Conservation (phyloP, 805 yeast species). For the Hagleromyces aurorensis region DNA sequence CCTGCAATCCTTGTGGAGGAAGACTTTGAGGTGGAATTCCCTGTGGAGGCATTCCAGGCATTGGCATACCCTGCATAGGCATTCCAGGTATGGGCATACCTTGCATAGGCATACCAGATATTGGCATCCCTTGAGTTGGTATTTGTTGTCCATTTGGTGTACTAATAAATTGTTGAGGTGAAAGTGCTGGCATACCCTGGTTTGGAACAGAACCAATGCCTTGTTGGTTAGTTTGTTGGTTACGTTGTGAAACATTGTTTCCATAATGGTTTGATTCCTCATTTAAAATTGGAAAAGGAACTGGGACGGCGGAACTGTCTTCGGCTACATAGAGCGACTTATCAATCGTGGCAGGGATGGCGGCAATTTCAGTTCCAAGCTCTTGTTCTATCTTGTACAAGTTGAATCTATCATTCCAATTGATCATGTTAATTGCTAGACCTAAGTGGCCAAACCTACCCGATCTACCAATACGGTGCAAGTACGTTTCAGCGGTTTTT, state of each 20-base stretch:
- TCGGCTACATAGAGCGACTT: constrained; percentile 81
- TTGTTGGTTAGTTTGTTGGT: constrained; percentile 21
- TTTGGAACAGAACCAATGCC: too few relatives aligned
- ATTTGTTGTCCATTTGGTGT: constrained; percentile 4
- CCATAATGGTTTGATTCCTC: constrained; percentile 34
- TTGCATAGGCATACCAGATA: too few relatives aligned
- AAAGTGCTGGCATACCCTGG: too few relatives aligned
- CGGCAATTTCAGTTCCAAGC: constrained; percentile 93
- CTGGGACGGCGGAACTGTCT: constrained; percentile 65
- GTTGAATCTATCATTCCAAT: constrained; percentile 93
- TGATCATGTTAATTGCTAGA: constrained; percentile 90
- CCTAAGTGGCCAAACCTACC: constrained; percentile 99
- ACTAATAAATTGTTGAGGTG: constrained; percentile 16
- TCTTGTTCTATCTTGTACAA: constrained; percentile 94
- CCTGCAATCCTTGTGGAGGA: constrained; percentile 4
- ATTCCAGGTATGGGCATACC: constrained; percentile 11
- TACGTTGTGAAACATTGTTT: constrained; percentile 16
- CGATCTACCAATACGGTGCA: constrained; percentile 98
- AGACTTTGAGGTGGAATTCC: constrained; percentile 10
- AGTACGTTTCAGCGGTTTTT: constrained; percentile 92
- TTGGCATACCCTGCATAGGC: too few relatives aligned
- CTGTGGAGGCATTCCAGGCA: constrained; percentile 22
- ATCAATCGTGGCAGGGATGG: constrained; percentile 92
- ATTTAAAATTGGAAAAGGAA: constrained; percentile 87
- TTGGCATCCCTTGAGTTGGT: too few relatives aligned